A percentile compares a stretch with the other conserved stretches of the same genome.
These are phyloP conservation scores for Cupressus sempervirens DNA, from an alignment of 75 land plant genomes.

Conservation along the genomic window DNA sequence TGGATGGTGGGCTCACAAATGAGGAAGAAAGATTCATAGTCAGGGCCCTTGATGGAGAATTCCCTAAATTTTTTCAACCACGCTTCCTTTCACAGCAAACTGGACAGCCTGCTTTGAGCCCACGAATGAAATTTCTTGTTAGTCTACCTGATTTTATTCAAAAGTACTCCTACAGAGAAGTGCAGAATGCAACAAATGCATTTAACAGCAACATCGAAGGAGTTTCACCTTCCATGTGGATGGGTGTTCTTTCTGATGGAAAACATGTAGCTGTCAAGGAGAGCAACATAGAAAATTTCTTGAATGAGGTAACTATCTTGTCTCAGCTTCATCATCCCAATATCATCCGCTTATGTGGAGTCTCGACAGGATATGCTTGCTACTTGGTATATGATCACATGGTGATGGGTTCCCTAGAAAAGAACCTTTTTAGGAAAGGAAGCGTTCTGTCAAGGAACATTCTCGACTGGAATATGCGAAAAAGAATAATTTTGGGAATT, in stretches of 20 bases:
- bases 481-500: not conserved
- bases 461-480: not conserved
- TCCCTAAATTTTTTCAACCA: not conserved
- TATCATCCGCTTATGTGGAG: not conserved
- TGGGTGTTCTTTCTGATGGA: conserved; percentile 4
- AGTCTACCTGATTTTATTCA: conserved; percentile 6
- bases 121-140: conserved; percentile 1
- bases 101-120: not conserved
- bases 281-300: not conserved
- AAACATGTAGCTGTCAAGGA: conserved; percentile 5
- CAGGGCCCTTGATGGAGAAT: conserved; percentile 9
- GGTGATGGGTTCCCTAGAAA: not conserved
- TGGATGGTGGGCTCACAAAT: not conserved
- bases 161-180: not conserved
- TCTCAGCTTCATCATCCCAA: conserved; percentile 9
- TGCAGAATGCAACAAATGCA: not conserved
- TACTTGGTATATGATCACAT: conserved; percentile 3
- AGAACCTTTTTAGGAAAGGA: not conserved
- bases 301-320: conserved; percentile 1
- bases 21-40: not conserved
- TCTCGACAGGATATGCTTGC: not conserved
- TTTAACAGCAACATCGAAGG: not conserved
- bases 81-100: not conserved
- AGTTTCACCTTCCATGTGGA: conserved; percentile 4
- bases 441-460: not conserved